Evolutionary conservation across 345 rosid genomes (phyloP).

Genomic region (Clarkia xantiana): DNA sequence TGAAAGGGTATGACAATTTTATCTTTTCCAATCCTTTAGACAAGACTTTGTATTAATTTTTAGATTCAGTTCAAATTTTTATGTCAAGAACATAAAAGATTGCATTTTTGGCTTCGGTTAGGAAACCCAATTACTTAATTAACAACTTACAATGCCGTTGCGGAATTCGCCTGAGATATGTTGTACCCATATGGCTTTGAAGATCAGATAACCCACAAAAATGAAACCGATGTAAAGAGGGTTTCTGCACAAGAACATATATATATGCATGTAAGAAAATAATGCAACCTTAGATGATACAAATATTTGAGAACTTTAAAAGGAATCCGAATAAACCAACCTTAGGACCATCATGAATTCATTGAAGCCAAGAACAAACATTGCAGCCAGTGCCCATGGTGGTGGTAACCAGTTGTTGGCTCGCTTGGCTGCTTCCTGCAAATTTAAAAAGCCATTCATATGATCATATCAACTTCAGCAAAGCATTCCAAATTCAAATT

Average conservation of each 20-base stretch:
- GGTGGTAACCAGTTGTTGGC: slow-evolving; percentile 98
- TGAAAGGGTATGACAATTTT: too few species aligned
- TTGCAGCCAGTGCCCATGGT: slow-evolving; percentile 93
- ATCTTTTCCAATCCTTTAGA: too few species aligned
- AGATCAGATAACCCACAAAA: slow-evolving; percentile 52
- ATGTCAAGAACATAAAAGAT: too few species aligned
- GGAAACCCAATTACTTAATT: too few species aligned
- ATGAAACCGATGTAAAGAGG: slow-evolving; percentile 59
- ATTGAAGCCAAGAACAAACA: slow-evolving; percentile 79
- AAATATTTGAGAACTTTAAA: too few species aligned
- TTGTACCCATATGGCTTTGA: slow-evolving; percentile 92
- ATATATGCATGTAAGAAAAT: neutral
- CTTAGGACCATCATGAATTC: slow-evolving; percentile 98
- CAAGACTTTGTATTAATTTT: too few species aligned
- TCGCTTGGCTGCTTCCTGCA: slow-evolving; percentile 92
- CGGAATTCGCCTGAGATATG: slow-evolving; percentile 71
- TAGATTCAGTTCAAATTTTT: too few species aligned
- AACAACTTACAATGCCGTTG: slow-evolving; percentile 63
- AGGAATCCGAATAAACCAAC: slow-evolving; percentile 38
- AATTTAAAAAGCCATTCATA: slow-evolving; percentile 1
- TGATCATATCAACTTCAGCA: neutral
- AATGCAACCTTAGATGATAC: too few species aligned
- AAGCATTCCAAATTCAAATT: neutral
- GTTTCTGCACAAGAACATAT: slow-evolving; percentile 44
- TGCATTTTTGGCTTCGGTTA: too few species aligned